Evolutionary conservation across 225 moss, liverwort and hornwort species (phyloP), one percentile per base, ranked within the genome.

Genomic region (Marchantia polymorpha): DNA sequence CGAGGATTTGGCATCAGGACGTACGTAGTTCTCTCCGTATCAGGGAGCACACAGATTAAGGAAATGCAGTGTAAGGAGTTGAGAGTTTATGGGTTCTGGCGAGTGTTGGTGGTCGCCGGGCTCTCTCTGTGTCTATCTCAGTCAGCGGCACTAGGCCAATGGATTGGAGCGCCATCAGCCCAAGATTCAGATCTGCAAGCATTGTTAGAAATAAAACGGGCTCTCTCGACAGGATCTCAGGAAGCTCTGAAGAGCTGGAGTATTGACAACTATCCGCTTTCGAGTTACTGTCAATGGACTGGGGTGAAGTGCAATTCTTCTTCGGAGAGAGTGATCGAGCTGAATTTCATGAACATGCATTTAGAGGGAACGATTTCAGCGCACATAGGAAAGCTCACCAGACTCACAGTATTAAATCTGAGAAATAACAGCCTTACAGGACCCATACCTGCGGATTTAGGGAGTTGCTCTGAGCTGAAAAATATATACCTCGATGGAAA

Each of bases 301-400:
- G 73, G 47, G 73, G 73, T 73, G 73, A 73, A 39, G 12, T 73
- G 73, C 73, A 52, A 47, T 15, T n/a, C 39, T 20, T 22, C 49
- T 12, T 7, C 46, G 6, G 10, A 23, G 20, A 51, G 51, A 12
- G 73, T 73, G n/a, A 52, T 17, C 8, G 19, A 48, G 12, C 19
- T 73, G 73, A 15, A 54, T 8, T 51, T 51, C 15, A 73, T 22
- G 26, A 52, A 52, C 73, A 22, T 10, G 52, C 17, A 20, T 27
- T 54, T 73, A n/a, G 0, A 23, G 20, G 73, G 73, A 7, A 73
- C 48, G 10, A 73, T 73, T n/a, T 73, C 73, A 22, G 51, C 47
- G 39, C 25, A 22, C 51, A 73, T 73, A 22, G 53, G 73, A 20
- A 20, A n/a, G 19, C 73, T 73, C 73, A n/a, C 20, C 5, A 19